Evolutionary conservation across 208 protist genomes (phyloP).

Genomic region (Wallacemonas rigidus): DNA sequence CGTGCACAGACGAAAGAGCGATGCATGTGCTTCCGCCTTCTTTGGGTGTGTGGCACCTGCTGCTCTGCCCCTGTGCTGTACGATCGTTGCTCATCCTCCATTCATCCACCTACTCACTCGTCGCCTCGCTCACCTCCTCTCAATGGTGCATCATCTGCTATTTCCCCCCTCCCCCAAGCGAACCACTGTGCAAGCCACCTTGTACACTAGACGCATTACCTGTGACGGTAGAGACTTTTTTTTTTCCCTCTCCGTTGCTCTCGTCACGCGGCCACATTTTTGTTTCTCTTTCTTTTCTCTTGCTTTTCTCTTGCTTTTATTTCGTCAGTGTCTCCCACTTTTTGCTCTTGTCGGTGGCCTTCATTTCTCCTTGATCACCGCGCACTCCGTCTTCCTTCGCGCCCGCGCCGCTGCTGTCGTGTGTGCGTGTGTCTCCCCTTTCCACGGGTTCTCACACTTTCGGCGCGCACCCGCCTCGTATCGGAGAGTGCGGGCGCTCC

Average conservation of each 20-base stretch:
- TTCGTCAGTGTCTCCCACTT: not conserved
- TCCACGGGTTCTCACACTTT: not conserved
- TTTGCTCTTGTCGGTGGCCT: not conserved
- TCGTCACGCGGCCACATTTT: not conserved
- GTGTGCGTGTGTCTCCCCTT: not conserved
- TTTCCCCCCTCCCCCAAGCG: too few relatives aligned
- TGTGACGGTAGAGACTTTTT: not conserved
- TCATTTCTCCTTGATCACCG: too few relatives aligned
- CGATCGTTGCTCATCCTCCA: too few relatives aligned
- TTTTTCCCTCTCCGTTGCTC: not conserved
- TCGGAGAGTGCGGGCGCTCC: not conserved
- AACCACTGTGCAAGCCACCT: not conserved
- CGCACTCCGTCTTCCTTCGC: not conserved
- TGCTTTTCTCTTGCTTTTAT: slow-evolving; percentile 10
- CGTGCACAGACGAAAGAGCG: too few relatives aligned
- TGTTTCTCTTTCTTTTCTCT: slow-evolving; percentile 8
- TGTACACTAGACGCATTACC: slow-evolving; percentile 14
- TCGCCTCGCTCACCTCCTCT: too few relatives aligned
- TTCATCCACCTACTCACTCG: too few relatives aligned
- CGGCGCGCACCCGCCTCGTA: too few relatives aligned
- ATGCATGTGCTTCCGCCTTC: too few relatives aligned
- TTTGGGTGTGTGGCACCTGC: too few relatives aligned
- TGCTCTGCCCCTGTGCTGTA: too few relatives aligned
- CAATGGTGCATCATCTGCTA: too few relatives aligned
- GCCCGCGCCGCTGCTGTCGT: not conserved